Conservation (phyloP, 306 rosid species). For the Spatholobus suberectus region DNA sequence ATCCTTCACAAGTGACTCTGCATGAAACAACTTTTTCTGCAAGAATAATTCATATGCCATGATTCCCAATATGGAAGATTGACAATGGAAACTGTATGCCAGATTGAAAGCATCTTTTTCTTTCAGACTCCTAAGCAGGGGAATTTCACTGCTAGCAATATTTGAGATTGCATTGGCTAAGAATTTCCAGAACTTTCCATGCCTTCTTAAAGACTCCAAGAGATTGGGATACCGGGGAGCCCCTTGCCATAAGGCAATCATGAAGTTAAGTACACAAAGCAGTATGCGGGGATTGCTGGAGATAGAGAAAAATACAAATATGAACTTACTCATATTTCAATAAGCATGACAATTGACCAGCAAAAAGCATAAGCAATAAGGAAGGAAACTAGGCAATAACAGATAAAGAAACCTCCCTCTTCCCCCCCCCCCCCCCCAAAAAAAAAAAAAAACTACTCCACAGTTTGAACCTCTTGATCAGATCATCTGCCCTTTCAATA, state of each 20-base stretch:
- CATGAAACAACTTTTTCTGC: constrained; percentile 78
- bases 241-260: constrained; percentile 87
- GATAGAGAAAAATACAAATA: constrained; percentile 40
- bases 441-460: constrained; percentile 4
- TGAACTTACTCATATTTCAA: constrained; percentile 25
- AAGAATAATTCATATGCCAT: constrained; percentile 82
- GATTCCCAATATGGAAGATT: constrained; percentile 71
- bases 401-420: too few relatives aligned
- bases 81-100: constrained; percentile 70
- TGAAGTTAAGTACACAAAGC: constrained; percentile 74
- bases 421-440: background rate
- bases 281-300: constrained; percentile 74
- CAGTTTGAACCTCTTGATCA: constrained; percentile 60
- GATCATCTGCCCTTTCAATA: constrained; percentile 56
- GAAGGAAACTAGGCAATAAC: constrained; percentile 14
- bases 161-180: constrained; percentile 57
- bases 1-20: constrained; percentile 66
- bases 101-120: constrained; percentile 61
- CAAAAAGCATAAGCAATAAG: background rate
- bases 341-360: background rate
- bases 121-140: constrained; percentile 42
- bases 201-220: constrained; percentile 65
- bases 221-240: constrained; percentile 69
- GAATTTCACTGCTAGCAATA: constrained; percentile 48
- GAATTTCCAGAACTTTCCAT: constrained; percentile 65